Conservation (phyloP, 495 filamentous ascomycete species). For the Pyronema omphalodes region DNA sequence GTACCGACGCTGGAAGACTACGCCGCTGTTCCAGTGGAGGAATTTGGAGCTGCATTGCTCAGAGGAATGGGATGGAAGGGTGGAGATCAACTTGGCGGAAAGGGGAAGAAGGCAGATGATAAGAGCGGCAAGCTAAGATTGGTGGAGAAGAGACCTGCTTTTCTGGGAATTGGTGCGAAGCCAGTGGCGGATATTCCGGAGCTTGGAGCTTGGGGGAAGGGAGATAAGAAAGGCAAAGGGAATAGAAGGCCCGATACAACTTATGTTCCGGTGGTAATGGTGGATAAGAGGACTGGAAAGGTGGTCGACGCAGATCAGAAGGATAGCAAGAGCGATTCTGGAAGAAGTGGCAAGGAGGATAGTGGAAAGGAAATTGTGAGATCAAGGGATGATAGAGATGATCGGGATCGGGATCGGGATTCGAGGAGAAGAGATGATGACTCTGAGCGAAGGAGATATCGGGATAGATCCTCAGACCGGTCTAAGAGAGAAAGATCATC, state of each 20-base stretch:
- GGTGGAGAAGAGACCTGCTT: conserved; percentile 50
- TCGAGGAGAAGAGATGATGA: conserved; percentile 23
- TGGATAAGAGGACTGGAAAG: conserved; percentile 48
- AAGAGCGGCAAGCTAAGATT: conserved; percentile 32
- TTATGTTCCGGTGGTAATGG: conserved; percentile 49
- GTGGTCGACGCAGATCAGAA: conserved; percentile 34
- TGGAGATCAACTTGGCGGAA: conserved; percentile 49
- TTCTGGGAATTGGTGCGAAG: conserved; percentile 74
- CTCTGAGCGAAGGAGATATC: no score
- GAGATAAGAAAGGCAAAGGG: conserved; percentile 39
- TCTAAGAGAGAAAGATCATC: conserved; percentile 12
- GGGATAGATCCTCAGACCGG: conserved; percentile 17
- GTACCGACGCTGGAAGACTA: conserved; percentile 68
- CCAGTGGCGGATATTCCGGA: conserved; percentile 30
- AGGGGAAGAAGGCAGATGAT: conserved; percentile 27
- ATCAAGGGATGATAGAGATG: conserved; percentile 21
- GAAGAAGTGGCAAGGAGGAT: conserved; percentile 15
- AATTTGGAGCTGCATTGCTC: conserved; percentile 76
- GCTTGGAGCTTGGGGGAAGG: conserved; percentile 52
- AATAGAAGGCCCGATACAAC: conserved; percentile 32
- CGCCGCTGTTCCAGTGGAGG: conserved; percentile 70
- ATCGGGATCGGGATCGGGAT: conserved; percentile 26
- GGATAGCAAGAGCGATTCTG: conserved; percentile 19
- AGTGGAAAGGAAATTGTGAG: no score
- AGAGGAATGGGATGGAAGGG: conserved; percentile 91